Evolutionary conservation across 192 early-diverging fungal species (phyloP).

Genomic region (Neocallimastix lanati): DNA sequence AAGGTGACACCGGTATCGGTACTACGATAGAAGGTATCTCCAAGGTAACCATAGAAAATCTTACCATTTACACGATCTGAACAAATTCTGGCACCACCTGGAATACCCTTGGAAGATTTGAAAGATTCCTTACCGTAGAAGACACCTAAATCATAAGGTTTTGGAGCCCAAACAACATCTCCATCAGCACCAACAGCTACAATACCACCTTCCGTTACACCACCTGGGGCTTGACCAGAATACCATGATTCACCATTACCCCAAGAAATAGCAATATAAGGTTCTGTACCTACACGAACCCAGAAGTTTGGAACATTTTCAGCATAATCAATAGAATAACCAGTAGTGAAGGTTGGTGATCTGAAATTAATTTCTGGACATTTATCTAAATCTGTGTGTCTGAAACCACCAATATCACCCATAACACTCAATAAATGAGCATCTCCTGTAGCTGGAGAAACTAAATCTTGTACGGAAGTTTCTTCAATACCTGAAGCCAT

Average conservation of each 20-base stretch:
- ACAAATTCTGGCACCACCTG: neutral
- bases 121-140: neutral
- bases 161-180: slow-evolving; percentile 1
- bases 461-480: slow-evolving; percentile 2
- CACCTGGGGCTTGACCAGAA: neutral
- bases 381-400: neutral
- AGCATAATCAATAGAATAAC: slow-evolving; percentile 1
- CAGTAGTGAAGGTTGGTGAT: neutral
- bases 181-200: slow-evolving; percentile 1
- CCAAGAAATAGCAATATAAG: neutral
- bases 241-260: neutral
- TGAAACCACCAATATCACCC: slow-evolving; percentile 3
- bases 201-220: slow-evolving; percentile 1
- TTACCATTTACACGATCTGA: slow-evolving; percentile 9
- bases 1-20: slow-evolving; percentile 4
- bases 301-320: neutral
- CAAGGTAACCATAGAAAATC: slow-evolving; percentile 7
- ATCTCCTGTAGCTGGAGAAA: neutral
- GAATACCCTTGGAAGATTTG: neutral
- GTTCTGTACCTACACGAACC: slow-evolving; percentile 1
- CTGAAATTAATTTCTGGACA: neutral
- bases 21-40: slow-evolving; percentile 5
- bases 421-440: neutral
- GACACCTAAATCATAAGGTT: neutral
- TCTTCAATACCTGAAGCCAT: slow-evolving; percentile 1